These are phyloP conservation scores for Pichia sp. DNA, from an alignment of 1,139 yeast species.

Conservation along the genomic window DNA sequence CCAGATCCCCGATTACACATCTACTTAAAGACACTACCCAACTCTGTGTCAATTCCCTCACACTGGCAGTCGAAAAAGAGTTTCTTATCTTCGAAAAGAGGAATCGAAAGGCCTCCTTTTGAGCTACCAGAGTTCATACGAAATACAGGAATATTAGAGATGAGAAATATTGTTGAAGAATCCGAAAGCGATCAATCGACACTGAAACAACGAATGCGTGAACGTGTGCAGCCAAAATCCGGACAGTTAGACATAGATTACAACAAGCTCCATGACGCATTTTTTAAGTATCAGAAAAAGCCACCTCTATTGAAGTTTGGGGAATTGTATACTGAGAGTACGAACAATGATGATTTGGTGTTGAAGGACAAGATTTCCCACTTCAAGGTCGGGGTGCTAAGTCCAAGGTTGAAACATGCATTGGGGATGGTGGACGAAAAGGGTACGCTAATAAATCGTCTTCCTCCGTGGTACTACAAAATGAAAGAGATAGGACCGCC, in stretches of 20 bases:
- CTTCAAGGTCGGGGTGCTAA: conserved; percentile 64
- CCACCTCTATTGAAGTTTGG: conserved; percentile 70
- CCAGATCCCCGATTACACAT: conserved; percentile 68
- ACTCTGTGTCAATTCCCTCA: conserved; percentile 70
- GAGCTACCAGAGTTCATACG: conserved; percentile 72
- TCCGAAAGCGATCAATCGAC: conserved; percentile 30
- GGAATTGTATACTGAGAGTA: conserved; percentile 47
- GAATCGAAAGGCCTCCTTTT: conserved; percentile 70
- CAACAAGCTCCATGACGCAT: conserved; percentile 77
- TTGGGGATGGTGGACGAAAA: conserved; percentile 58
- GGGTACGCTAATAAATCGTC: conserved; percentile 25
- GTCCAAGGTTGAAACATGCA: conserved; percentile 57
- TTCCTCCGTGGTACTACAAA: conserved; percentile 79
- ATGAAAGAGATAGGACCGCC: conserved; percentile 80
- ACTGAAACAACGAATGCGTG: conserved; percentile 72
- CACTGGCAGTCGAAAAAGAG: conserved; percentile 86
- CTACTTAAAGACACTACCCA: conserved; percentile 59
- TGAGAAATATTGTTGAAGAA: conserved; percentile 59
- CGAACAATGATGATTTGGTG: conserved; percentile 10
- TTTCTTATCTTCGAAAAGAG: conserved; percentile 66
- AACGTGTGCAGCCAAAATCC: conserved; percentile 84
- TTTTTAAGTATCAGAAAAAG: conserved; percentile 72
- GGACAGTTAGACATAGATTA: conserved; percentile 86
- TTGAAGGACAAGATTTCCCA: conserved; percentile 33
- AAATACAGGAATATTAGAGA: conserved; percentile 83